Conservation (phyloP, 176 grass and related monocot genomes). For the Eragrostis curvula region DNA sequence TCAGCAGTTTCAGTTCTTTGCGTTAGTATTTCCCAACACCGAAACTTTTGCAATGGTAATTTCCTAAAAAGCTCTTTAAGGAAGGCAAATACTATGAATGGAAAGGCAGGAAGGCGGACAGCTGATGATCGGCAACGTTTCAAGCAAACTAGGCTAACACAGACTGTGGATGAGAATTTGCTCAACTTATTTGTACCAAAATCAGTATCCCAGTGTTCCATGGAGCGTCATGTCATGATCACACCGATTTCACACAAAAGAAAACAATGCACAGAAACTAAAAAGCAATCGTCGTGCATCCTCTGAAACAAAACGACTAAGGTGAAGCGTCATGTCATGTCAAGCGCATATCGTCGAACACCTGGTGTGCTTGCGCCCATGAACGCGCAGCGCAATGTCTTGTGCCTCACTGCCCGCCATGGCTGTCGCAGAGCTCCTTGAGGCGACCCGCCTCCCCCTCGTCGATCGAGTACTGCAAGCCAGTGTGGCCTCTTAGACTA, state of each 20-base stretch:
- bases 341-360: constrained; percentile 48
- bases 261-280: background rate
- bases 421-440: constrained; percentile 46
- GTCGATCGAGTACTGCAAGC: constrained; percentile 76
- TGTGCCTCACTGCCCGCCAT: background rate
- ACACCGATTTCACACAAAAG: background rate
- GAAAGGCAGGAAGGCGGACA: too few species aligned
- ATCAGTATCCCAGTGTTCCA: background rate
- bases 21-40: too few species aligned
- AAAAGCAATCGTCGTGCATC: background rate
- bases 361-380: background rate
- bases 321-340: background rate
- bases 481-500: background rate
- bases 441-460: constrained; percentile 54
- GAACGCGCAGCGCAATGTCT: too few species aligned
- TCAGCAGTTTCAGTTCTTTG: too few species aligned
- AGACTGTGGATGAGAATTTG: background rate
- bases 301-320: background rate
- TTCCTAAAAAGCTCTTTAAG: too few species aligned
- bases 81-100: too few species aligned
- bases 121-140: background rate
- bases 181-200: background rate
- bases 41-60: too few species aligned
- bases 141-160: background rate
- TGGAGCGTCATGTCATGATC: background rate